Evolutionary conservation across 495 filamentous ascomycete genomes (phyloP).

Genomic region (Aspergillus sclerotioniger): DNA sequence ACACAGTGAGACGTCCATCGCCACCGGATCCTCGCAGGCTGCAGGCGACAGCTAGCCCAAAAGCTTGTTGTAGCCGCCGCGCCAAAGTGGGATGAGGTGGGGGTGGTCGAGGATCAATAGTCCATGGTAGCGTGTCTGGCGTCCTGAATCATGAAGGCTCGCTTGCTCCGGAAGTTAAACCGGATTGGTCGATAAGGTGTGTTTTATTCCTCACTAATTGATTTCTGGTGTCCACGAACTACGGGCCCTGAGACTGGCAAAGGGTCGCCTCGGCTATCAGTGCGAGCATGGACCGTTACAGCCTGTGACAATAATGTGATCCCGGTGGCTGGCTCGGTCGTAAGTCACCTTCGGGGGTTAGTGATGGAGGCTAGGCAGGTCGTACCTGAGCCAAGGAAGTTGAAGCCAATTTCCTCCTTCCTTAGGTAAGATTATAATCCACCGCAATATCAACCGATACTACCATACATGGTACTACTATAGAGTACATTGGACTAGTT

Average conservation of each 20-base stretch:
- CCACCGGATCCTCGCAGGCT: too few relatives aligned
- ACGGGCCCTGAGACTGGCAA: neutral
- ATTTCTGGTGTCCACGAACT: neutral
- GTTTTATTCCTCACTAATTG: neutral
- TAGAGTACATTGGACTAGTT: too few relatives aligned
- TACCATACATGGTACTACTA: too few relatives aligned
- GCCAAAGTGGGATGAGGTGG: neutral
- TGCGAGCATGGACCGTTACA: neutral
- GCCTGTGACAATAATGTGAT: constrained; percentile 5
- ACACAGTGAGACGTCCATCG: too few relatives aligned
- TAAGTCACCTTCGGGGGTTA: neutral
- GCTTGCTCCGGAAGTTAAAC: neutral
- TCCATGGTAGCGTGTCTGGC: neutral
- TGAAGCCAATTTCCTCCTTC: too few relatives aligned
- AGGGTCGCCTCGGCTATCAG: constrained; percentile 9
- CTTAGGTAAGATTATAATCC: too few relatives aligned
- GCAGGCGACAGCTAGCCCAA: neutral
- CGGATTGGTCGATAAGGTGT: neutral
- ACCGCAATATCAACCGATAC: too few relatives aligned
- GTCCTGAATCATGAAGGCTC: neutral
- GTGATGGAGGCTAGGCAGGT: neutral
- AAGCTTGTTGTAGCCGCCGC: neutral
- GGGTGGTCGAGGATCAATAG: neutral
- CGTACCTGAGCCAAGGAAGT: too few relatives aligned
- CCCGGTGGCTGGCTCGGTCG: neutral